Conservation (phyloP, 2,329 filamentous ascomycete genomes). For the Xylaria multiplex region DNA sequence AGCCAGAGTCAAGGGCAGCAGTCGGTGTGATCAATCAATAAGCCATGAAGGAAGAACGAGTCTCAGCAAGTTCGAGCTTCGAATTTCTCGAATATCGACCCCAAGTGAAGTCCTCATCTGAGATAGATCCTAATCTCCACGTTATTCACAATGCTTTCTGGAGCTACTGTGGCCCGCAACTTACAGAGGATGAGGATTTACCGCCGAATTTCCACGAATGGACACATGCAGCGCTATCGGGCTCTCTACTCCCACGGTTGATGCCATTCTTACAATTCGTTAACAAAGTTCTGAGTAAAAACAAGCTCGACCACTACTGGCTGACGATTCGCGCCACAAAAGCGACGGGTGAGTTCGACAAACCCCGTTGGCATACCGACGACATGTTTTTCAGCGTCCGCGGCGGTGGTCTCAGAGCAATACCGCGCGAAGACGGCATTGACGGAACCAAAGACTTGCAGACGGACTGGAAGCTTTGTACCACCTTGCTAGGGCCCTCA, state of each 20-base stretch:
- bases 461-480: slow-evolving; percentile 61
- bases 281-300: slow-evolving; percentile 50
- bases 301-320: slow-evolving; percentile 56
- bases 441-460: slow-evolving; percentile 38
- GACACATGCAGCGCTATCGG: slow-evolving; percentile 49
- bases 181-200: slow-evolving; percentile 45
- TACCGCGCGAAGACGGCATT: slow-evolving; percentile 9
- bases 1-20: not conserved
- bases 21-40: not conserved
- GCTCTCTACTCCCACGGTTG: slow-evolving; percentile 50
- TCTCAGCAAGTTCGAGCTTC: slow-evolving; percentile 37
- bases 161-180: slow-evolving; percentile 57
- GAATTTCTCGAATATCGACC: slow-evolving; percentile 41
- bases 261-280: slow-evolving; percentile 55
- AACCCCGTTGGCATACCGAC: slow-evolving; percentile 60
- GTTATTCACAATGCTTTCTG: slow-evolving; percentile 52
- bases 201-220: slow-evolving; percentile 55
- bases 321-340: slow-evolving; percentile 59
- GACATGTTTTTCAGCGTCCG: slow-evolving; percentile 56
- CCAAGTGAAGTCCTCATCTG: not conserved
- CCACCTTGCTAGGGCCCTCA: slow-evolving; percentile 57
- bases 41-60: slow-evolving; percentile 29
- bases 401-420: slow-evolving; percentile 35
- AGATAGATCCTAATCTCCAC: slow-evolving; percentile 24
- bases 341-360: slow-evolving; percentile 56